Conservation (phyloP, 768 basidiomycete species). For the Tulasnella sp. region DNA sequence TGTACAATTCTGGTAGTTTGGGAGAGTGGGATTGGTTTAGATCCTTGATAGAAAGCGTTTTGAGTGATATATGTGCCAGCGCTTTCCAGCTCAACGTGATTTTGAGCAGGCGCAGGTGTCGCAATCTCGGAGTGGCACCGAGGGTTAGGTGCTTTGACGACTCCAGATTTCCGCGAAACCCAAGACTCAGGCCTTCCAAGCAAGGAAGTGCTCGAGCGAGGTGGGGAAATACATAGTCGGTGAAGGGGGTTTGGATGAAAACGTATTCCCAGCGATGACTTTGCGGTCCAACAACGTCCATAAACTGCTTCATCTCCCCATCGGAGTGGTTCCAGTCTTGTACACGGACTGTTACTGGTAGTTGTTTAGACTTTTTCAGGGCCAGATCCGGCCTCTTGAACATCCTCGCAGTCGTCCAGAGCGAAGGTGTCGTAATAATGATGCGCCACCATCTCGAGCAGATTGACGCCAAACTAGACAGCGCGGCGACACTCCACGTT, state of each 20-base stretch:
- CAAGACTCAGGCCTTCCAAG: conserved; percentile 1
- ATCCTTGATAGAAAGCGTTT: background rate
- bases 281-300: background rate
- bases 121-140: background rate
- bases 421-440: background rate
- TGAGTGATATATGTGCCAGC: background rate
- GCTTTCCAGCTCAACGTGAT: background rate
- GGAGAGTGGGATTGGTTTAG: background rate
- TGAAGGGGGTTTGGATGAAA: conserved; percentile 1
- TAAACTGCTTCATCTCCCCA: background rate
- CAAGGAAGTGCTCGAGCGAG: background rate
- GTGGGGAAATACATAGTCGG: background rate
- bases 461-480: background rate
- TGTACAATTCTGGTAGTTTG: background rate
- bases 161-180: background rate
- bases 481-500: background rate
- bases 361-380: background rate
- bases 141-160: background rate
- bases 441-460: conserved; percentile 9
- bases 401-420: conserved; percentile 11
- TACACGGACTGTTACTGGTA: background rate
- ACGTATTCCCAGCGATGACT: background rate
- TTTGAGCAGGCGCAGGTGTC: background rate
- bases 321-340: conserved; percentile 1
- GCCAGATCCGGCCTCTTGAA: background rate